A percentile compares a stretch with the other conserved stretches of the same genome.
Conservation (phyloP, 176 grass and related monocot genomes). For the Ensete glaucum region DNA sequence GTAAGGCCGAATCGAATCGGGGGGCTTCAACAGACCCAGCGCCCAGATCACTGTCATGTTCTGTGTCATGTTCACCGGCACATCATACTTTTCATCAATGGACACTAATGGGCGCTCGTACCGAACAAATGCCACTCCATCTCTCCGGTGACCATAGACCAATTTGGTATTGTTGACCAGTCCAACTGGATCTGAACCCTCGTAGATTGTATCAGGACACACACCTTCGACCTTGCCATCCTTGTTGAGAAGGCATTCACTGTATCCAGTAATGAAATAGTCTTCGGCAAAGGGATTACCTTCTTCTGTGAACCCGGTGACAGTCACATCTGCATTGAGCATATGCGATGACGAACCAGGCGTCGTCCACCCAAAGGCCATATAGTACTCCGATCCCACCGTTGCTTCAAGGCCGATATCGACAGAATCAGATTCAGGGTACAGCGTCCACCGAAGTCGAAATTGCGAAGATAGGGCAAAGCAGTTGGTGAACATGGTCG, state of each 20-base stretch:
- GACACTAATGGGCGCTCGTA: slow-evolving; percentile 49
- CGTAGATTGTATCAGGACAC: slow-evolving; percentile 86
- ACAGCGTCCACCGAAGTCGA: slow-evolving; percentile 70
- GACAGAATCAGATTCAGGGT: slow-evolving; percentile 50
- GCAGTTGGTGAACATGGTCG: slow-evolving; percentile 78
- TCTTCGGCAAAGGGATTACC: slow-evolving; percentile 74
- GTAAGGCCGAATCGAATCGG: slow-evolving; percentile 62
- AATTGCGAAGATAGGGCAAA: slow-evolving; percentile 39
- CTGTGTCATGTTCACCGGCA: slow-evolving; percentile 34
- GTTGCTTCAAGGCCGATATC: slow-evolving; percentile 71
- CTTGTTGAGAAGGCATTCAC: slow-evolving; percentile 54
- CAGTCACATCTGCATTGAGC: slow-evolving; percentile 65
- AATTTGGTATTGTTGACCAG: slow-evolving; percentile 60
- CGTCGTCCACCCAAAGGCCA: slow-evolving; percentile 79
- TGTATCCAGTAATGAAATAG: slow-evolving; percentile 61
- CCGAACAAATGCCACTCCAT: slow-evolving; percentile 77
- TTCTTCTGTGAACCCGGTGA: slow-evolving; percentile 73
- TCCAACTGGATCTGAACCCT: slow-evolving; percentile 21
- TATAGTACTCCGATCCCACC: slow-evolving; percentile 77
- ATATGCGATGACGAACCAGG: slow-evolving; percentile 35
- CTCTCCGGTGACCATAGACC: slow-evolving; percentile 70
- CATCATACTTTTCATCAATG: slow-evolving; percentile 55
- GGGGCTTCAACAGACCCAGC: slow-evolving; percentile 58
- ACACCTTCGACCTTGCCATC: slow-evolving; percentile 60
- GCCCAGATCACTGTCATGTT: slow-evolving; percentile 87